These are phyloP conservation scores for Daldinia sp. DNA, from an alignment of 2,329 filamentous ascomycete species.

Conservation along the genomic window DNA sequence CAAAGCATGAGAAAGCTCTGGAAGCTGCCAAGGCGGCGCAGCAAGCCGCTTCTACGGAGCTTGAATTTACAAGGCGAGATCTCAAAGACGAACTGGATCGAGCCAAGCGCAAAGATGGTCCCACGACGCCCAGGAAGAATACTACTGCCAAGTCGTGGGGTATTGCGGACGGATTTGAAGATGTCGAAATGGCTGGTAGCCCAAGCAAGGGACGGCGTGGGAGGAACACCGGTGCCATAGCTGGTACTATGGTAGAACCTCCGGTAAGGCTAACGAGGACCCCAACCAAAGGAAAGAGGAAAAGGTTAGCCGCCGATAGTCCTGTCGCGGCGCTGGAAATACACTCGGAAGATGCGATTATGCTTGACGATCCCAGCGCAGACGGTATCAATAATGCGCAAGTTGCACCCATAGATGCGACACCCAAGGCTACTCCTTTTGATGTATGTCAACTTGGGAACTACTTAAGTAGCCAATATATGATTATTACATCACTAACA, in stretches of 20 bases:
- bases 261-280: constrained; percentile 50
- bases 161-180: constrained; percentile 80
- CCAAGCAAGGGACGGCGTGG: constrained; percentile 60
- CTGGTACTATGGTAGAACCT: constrained; percentile 56
- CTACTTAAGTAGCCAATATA: not conserved
- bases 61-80: constrained; percentile 77
- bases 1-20: constrained; percentile 69
- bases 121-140: constrained; percentile 67
- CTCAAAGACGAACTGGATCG: constrained; percentile 65
- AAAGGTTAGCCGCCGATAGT: constrained; percentile 71
- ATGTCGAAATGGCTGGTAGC: constrained; percentile 64
- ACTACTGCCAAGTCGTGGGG: constrained; percentile 61
- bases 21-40: constrained; percentile 72
- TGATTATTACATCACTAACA: constrained; percentile 37
- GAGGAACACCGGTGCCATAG: constrained; percentile 54
- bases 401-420: constrained; percentile 4
- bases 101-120: constrained; percentile 57
- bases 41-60: constrained; percentile 71
- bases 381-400: constrained; percentile 26
- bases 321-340: constrained; percentile 69
- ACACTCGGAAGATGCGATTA: constrained; percentile 52
- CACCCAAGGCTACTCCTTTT: constrained; percentile 47
- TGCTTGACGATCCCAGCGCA: constrained; percentile 45
- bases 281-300: constrained; percentile 75
- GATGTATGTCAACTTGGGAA: constrained; percentile 51